Conservation (phyloP, 495 filamentous ascomycete species). For the Echria macrotheca region DNA sequence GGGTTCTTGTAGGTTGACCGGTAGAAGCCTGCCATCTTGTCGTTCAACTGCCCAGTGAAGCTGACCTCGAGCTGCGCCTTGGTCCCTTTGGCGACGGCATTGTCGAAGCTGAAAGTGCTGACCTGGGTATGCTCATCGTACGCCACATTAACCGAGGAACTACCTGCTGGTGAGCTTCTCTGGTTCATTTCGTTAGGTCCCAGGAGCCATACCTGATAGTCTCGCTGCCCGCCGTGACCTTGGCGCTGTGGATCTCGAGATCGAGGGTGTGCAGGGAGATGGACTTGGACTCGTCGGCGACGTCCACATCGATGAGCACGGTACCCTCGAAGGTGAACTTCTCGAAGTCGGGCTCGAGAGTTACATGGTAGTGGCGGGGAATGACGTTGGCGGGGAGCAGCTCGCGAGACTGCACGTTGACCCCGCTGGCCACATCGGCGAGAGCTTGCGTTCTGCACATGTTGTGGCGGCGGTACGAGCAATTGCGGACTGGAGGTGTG, state of each 20-base stretch:
- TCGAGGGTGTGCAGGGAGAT: constrained; percentile 85
- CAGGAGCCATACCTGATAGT: constrained; percentile 35
- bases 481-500: constrained; percentile 35
- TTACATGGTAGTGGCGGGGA: constrained; percentile 65
- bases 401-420: constrained; percentile 48
- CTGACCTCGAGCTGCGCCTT: constrained; percentile 61
- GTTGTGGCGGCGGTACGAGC: constrained; percentile 49
- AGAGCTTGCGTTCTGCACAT: constrained; percentile 50
- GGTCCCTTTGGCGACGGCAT: constrained; percentile 51
- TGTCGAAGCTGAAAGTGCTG: constrained; percentile 58
- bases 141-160: constrained; percentile 48
- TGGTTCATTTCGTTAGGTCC: neutral
- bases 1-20: constrained; percentile 66
- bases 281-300: constrained; percentile 76
- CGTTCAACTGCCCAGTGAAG: constrained; percentile 64
- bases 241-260: constrained; percentile 74
- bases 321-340: constrained; percentile 66
- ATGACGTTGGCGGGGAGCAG: constrained; percentile 60
- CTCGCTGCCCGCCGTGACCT: constrained; percentile 50
- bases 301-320: constrained; percentile 70
- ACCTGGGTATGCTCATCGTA: constrained; percentile 61
- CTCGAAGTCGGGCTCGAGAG: constrained; percentile 66
- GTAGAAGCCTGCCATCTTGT: constrained; percentile 82
- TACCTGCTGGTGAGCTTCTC: constrained; percentile 19
- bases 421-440: constrained; percentile 38